Percentiles rank a stretch among this genome's conserved stretches.
Evolutionary conservation across 176 grass and related monocot species (phyloP).

Genomic region (Carex littledalei): DNA sequence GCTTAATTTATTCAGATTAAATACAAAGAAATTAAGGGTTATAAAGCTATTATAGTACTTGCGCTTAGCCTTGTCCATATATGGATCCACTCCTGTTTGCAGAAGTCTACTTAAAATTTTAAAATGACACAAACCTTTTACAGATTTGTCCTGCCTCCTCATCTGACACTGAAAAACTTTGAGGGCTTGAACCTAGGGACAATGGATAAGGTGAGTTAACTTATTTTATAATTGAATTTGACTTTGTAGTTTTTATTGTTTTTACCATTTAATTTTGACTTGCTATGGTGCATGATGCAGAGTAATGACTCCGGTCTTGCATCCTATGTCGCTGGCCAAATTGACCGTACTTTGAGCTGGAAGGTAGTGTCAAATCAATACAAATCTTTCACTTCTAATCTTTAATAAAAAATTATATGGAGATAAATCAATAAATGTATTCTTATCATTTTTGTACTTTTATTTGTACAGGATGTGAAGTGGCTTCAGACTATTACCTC

Average conservation of each 20-base stretch:
- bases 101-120: not conserved
- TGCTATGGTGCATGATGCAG: conserved; percentile 27
- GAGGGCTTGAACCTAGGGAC: conserved; percentile 85
- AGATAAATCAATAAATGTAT: not conserved
- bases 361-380: conserved; percentile 38
- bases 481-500: conserved; percentile 93
- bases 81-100: no score
- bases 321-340: conserved; percentile 89
- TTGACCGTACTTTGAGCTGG: conserved; percentile 94
- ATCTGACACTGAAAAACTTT: conserved; percentile 90
- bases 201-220: conserved; percentile 68
- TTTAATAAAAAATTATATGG: not conserved
- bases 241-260: not conserved
- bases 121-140: conserved; percentile 1
- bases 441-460: not conserved
- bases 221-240: not conserved
- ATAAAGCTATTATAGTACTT: no score
- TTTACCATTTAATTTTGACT: conserved; percentile 7
- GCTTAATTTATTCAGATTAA: no score
- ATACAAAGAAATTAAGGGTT: no score
- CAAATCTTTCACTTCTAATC: not conserved
- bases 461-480: conserved; percentile 60
- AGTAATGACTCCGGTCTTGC: conserved; percentile 82
- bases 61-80: no score
- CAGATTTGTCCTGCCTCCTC: conserved; percentile 86